These are phyloP conservation scores for Leccinum angustisporum DNA, from an alignment of 1,284 basidiomycete species.

Conservation along the genomic window DNA sequence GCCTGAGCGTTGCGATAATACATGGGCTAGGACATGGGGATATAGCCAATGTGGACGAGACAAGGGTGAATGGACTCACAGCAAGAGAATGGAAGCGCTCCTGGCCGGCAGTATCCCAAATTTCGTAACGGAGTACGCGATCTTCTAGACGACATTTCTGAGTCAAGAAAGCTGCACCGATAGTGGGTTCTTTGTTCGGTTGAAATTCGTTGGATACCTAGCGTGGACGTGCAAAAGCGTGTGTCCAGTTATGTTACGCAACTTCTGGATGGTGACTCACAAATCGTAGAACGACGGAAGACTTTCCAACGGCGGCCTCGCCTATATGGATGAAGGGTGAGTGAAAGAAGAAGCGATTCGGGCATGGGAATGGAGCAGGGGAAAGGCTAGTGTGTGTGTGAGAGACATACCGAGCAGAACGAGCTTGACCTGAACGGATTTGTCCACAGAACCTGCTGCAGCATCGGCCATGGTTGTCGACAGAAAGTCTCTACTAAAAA, in stretches of 20 bases:
- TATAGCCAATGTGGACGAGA: conserved; percentile 7
- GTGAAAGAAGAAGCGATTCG: background rate
- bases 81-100: conserved; percentile 93
- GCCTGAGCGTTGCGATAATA: conserved; percentile 99
- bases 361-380: background rate
- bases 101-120: conserved; percentile 95
- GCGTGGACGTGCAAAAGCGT: conserved; percentile 11
- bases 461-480: conserved; percentile 58
- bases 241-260: background rate
- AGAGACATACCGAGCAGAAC: conserved; percentile 54
- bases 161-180: conserved; percentile 92
- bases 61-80: conserved; percentile 43
- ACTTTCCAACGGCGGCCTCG: conserved; percentile 99
- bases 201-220: conserved; percentile 94
- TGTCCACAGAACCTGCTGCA: conserved; percentile 68
- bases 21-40: conserved; percentile 68
- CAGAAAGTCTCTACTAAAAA: conserved; percentile 1
- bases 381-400: background rate
- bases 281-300: conserved; percentile 97
- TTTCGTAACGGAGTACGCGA: conserved; percentile 91
- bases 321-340: conserved; percentile 51
- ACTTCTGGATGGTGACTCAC: conserved; percentile 49
- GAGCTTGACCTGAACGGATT: conserved; percentile 57
- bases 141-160: conserved; percentile 92
- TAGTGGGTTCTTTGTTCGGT: conserved; percentile 97